phyloP scores from a whole-genome alignment of 208 protist species.

The Trypanosoma caninum region DNA sequence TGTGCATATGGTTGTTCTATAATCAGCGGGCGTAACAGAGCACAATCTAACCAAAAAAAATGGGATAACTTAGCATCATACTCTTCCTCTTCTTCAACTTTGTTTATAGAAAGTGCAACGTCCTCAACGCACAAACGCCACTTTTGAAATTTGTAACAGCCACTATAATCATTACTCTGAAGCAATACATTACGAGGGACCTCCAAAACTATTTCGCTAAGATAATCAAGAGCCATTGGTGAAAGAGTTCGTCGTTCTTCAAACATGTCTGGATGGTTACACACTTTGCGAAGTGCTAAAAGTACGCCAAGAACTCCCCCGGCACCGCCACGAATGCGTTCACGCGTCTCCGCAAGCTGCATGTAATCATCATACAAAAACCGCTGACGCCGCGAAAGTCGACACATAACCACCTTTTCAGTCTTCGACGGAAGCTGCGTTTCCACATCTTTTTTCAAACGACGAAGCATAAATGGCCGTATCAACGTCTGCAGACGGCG shows the following conservation, averaged over 20 bases:
- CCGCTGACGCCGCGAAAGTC: constrained; percentile 92
- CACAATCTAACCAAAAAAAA: constrained; percentile 22
- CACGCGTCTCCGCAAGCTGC: constrained; percentile 71
- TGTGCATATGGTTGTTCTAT: not conserved
- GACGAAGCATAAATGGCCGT: constrained; percentile 97
- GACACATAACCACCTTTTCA: constrained; percentile 91
- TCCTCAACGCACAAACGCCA: constrained; percentile 23
- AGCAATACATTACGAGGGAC: constrained; percentile 57
- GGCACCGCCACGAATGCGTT: constrained; percentile 58
- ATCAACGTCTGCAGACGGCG: constrained; percentile 94
- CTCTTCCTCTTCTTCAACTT: not conserved
- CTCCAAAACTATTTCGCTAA: constrained; percentile 27
- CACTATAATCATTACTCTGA: constrained; percentile 27
- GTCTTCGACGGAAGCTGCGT: constrained; percentile 95
- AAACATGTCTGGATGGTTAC: constrained; percentile 97
- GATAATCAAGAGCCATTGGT: constrained; percentile 55
- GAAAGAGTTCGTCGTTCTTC: constrained; percentile 78
- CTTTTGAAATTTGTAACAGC: constrained; percentile 34
- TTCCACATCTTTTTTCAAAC: constrained; percentile 98
- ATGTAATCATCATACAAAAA: constrained; percentile 98
- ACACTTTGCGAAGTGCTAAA: constrained; percentile 97
- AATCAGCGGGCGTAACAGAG: not conserved
- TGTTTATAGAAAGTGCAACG: constrained; percentile 5
- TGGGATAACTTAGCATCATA: not conserved
- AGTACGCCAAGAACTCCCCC: constrained; percentile 93